Evolutionary conservation across 1,284 basidiomycete species (phyloP).

Genomic region (Cryptococcus sp.): DNA sequence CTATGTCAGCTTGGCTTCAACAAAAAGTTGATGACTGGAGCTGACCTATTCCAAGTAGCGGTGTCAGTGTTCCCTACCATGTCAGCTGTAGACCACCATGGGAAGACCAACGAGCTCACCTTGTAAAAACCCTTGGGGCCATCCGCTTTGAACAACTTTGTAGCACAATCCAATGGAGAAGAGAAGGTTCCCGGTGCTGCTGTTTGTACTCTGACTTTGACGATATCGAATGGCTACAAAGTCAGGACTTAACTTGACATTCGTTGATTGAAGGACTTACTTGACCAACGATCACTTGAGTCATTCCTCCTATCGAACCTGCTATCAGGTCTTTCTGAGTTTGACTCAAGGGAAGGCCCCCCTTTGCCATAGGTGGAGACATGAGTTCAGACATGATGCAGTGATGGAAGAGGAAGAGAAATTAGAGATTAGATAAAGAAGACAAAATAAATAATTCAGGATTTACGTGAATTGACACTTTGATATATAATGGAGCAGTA

Average conservation of each 20-base stretch:
- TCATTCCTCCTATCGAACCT: slow-evolving; percentile 80
- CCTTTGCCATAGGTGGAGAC: slow-evolving; percentile 23
- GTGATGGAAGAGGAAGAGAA: no score
- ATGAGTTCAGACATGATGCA: slow-evolving; percentile 37
- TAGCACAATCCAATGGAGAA: slow-evolving; percentile 84
- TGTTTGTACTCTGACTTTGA: slow-evolving; percentile 94
- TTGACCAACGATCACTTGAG: slow-evolving; percentile 88
- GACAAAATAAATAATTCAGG: no score
- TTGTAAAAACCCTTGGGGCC: slow-evolving; percentile 96
- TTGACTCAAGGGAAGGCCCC: slow-evolving; percentile 33
- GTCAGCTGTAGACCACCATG: neutral
- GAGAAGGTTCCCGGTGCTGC: slow-evolving; percentile 82
- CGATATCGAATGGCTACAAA: slow-evolving; percentile 77
- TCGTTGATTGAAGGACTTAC: slow-evolving; percentile 14
- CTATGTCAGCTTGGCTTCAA: neutral
- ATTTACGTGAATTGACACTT: no score
- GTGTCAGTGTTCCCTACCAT: slow-evolving; percentile 79
- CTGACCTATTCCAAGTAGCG: slow-evolving; percentile 83
- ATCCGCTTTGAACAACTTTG: slow-evolving; percentile 80
- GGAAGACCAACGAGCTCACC: slow-evolving; percentile 50
- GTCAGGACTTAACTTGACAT: neutral
- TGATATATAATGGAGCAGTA: no score
- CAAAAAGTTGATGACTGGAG: neutral
- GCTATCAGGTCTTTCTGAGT: slow-evolving; percentile 73
- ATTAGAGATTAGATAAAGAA: no score